These are phyloP conservation scores for Durusdinium trenchii DNA, from an alignment of 73 alveolate genomes.

Conservation along the genomic window DNA sequence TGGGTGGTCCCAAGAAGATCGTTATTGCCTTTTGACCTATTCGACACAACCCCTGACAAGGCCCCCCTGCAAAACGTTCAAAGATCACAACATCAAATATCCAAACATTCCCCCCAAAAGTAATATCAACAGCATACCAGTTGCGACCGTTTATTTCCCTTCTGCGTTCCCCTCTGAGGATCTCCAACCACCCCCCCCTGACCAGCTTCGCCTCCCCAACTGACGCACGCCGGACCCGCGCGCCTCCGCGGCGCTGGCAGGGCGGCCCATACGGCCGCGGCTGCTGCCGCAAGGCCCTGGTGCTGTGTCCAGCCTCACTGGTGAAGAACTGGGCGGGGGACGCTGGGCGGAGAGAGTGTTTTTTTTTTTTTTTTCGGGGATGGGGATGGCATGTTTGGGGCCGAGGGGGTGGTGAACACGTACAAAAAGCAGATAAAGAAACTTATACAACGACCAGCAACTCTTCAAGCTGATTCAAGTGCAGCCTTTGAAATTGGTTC, in stretches of 20 bases:
- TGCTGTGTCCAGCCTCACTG: constrained; percentile 70
- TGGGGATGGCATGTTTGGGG: neutral
- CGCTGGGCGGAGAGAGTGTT: neutral
- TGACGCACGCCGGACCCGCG: neutral
- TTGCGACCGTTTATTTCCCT: too few relatives aligned
- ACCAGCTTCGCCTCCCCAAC: neutral
- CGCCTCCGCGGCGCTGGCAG: neutral
- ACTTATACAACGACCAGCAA: neutral
- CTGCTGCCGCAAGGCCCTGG: constrained; percentile 81
- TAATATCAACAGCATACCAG: too few relatives aligned
- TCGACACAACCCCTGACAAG: too few relatives aligned
- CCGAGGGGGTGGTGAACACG: neutral
- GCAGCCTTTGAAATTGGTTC: too few relatives aligned
- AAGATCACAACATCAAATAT: too few relatives aligned
- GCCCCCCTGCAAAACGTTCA: too few relatives aligned
- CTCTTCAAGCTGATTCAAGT: too few relatives aligned
- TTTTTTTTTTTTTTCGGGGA: neutral
- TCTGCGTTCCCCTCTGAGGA: too few relatives aligned
- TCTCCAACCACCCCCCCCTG: neutral
- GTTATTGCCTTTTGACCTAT: too few relatives aligned
- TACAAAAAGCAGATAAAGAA: neutral
- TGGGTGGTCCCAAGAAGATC: too few relatives aligned
- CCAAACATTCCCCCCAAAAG: too few relatives aligned
- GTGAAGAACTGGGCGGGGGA: constrained; percentile 95
- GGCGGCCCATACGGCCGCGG: constrained; percentile 88